Conservation (phyloP, 1,284 basidiomycete species). For the Coriolopsis trogii region DNA sequence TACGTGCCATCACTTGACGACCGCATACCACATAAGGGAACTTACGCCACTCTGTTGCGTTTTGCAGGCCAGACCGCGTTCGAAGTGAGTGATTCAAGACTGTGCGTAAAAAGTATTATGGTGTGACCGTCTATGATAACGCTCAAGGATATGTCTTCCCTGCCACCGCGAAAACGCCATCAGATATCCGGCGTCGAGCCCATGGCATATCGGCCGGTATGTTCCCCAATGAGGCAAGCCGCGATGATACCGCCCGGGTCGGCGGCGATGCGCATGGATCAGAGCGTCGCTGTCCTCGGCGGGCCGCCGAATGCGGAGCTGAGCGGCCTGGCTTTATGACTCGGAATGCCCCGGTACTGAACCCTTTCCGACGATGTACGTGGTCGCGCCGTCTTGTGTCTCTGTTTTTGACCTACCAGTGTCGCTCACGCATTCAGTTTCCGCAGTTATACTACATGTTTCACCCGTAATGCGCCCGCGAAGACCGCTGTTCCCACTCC, state of each 20-base stretch:
- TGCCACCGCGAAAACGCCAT: constrained; percentile 35
- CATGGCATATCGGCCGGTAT: constrained; percentile 27
- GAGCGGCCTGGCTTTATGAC: constrained; percentile 25
- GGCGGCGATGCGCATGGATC: constrained; percentile 21
- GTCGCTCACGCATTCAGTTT: background rate
- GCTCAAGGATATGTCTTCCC: constrained; percentile 32
- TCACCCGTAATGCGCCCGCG: constrained; percentile 17
- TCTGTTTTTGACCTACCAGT: background rate
- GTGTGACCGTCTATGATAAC: constrained; percentile 23
- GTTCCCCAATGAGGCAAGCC: constrained; percentile 28
- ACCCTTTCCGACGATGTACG: constrained; percentile 7
- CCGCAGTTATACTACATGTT: constrained; percentile 20
- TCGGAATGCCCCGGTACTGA: constrained; percentile 7
- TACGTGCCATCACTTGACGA: constrained; percentile 20
- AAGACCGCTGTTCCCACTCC: background rate
- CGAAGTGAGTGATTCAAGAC: constrained; percentile 29
- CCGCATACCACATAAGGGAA: no score
- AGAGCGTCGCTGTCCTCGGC: constrained; percentile 19
- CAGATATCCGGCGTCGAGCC: constrained; percentile 29
- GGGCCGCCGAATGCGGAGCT: constrained; percentile 21
- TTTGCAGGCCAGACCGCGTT: constrained; percentile 24
- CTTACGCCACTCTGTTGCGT: no score
- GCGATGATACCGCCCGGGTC: constrained; percentile 19
- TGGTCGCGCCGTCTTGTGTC: background rate
- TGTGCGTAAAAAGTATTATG: constrained; percentile 23